Evolutionary conservation across 345 rosid genomes (phyloP), one percentile per base, ranked within the genome.

Genomic region (Citrus unshiu): DNA sequence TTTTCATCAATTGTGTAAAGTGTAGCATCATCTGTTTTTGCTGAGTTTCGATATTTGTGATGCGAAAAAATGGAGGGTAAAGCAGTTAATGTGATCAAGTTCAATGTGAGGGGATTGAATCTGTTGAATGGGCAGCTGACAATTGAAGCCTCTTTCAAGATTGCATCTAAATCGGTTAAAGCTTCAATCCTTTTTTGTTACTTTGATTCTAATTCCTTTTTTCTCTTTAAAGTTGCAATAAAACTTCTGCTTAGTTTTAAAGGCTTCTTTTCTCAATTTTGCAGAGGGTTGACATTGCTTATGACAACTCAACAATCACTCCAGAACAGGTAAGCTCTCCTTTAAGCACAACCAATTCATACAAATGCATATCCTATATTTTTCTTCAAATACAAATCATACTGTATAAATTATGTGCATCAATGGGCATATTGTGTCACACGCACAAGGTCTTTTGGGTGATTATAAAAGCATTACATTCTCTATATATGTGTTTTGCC

Each of bases 71-170:
- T 87, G 83, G 89, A 93, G 99, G 93, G 95, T 63, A 93, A 93
- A 91, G 96, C 97, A 78, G 94, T 90, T 68, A 92, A 93, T 75
- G 90, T 93, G 83, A 91, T 95, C 74, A 88, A 91, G 86, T 95
- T 95, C 87, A 89, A 88, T 79, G 97, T 87, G 27, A 88, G 91
- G 62, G 99, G 97, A 70, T 62, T 93, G 83, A 93, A 84, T 80
- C 63, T 92, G 84, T 85, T 87, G 58, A 90, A 88, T 51, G 98
- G 98, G 77, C 84, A 92, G 81, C 90, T 95, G 51, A 90, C 83
- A 32, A 93, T 95, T 80, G 90, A 90, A 39, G 93, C 96, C 43
- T 88, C 91, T 16, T 95, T 92, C 93, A 84, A 87, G 76, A 86
- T 89, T 68, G 78, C 86, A 24, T 93, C 99, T 16, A 86, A 86